These are phyloP conservation scores for Bauhinia variegata DNA, from an alignment of 306 rosid genomes.

Conservation along the genomic window DNA sequence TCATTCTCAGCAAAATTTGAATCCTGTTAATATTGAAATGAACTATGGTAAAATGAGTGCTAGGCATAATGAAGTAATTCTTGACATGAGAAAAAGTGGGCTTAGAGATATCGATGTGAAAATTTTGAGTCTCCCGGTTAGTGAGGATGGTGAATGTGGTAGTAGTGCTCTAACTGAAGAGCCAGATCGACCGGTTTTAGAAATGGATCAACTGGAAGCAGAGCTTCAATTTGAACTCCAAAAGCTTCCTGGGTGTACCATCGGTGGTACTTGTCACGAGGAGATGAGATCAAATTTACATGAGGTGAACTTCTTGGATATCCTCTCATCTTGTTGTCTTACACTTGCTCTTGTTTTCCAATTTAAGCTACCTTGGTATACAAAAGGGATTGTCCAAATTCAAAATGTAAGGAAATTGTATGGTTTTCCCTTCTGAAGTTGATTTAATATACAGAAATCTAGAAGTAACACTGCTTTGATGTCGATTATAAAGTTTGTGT, in stretches of 20 bases:
- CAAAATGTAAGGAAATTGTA: constrained; percentile 8
- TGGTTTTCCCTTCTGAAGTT: background rate
- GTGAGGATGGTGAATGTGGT: constrained; percentile 56
- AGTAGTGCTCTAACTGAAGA: constrained; percentile 81
- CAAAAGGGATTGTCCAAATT: background rate
- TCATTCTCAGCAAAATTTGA: constrained; percentile 17
- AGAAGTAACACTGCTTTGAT: background rate
- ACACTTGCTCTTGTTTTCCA: background rate
- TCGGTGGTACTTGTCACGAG: constrained; percentile 45
- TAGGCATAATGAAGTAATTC: constrained; percentile 33
- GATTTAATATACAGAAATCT: background rate
- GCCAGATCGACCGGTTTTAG: constrained; percentile 44
- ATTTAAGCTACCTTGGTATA: background rate
- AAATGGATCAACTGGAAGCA: constrained; percentile 73
- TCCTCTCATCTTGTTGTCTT: constrained; percentile 15
- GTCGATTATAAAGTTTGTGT: background rate
- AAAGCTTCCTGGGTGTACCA: constrained; percentile 65
- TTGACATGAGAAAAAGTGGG: constrained; percentile 24
- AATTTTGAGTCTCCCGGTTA: constrained; percentile 30
- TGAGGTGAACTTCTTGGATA: constrained; percentile 50
- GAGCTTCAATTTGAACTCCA: constrained; percentile 75
- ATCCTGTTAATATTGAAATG: constrained; percentile 35
- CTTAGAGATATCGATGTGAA: constrained; percentile 24
- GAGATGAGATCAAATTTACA: constrained; percentile 31
- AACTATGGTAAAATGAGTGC: constrained; percentile 29